Evolutionary conservation across 805 yeast genomes (phyloP), one percentile per base, ranked within the genome.

Genomic region (Pichia occidentalis): DNA sequence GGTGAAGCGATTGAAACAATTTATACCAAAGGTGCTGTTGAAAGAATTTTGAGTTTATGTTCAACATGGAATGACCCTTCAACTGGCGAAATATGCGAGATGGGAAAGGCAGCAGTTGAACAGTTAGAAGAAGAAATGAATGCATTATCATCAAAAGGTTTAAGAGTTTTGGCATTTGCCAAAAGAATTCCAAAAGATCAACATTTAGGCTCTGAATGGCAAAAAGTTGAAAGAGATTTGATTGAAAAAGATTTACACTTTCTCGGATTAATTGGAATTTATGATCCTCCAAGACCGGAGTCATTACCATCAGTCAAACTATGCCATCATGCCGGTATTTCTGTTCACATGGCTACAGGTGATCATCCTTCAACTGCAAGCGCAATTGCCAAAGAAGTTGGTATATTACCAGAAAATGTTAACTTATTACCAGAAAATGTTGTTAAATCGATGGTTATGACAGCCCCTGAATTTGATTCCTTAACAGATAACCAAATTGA

Each of bases 281-380:
- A 82, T 53, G 90, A 82, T 56, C 90, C 90, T 14, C 90, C 90
- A 40, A 68, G 90, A 50, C 62, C 65, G 10, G 88, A 82, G 61
- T 74, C 85, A 12, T 72, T 75, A 9, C 72, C 65, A 10, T 72
- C 84, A 5, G 88, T 82, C 17, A 71, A 70, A 49, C 57, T 63
- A 43, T 81, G 88, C 57, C 86, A 80, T 53, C 65, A 57, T 33
- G 90, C 90, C 12, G 90, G 90, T 44, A 77, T 82, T 48, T 75
- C 77, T 46, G 88, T 82, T 32, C 85, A 77, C 49, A 82, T 82
- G 90, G 70, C 83, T 28, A 82, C 90, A 14, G 90, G 90, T 45
- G 90, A 82, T 54, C 86, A 80, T 51, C 83, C 81, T 8, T 80
- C 80, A 25, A 82, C 90, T 29, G 90, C 90, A 13, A 65, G 67